Conservation (phyloP, 1,284 basidiomycete genomes). For the Phlebopus sp. region DNA sequence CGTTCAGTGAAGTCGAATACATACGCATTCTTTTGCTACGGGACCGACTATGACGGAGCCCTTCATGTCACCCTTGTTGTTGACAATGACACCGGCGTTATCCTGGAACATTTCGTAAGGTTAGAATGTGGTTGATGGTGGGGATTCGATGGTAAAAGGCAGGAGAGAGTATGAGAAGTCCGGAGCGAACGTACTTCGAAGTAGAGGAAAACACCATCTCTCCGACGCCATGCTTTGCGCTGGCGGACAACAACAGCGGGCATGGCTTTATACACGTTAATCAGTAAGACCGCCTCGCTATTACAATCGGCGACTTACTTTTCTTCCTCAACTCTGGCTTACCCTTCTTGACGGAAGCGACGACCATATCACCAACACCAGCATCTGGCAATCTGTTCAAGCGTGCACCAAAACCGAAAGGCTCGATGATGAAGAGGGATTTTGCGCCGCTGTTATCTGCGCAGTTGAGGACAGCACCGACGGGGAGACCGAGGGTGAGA, state of each 20-base stretch:
- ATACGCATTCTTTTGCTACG: conserved; percentile 92
- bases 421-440: conserved; percentile 89
- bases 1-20: conserved; percentile 31
- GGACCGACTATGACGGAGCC: conserved; percentile 98
- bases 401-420: conserved; percentile 91
- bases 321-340: conserved; percentile 99
- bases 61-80: conserved; percentile 99
- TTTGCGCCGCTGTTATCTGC: conserved; percentile 99
- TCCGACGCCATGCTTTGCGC: conserved; percentile 97
- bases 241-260: conserved; percentile 96
- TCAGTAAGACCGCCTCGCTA: conserved; percentile 9
- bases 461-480: conserved; percentile 99
- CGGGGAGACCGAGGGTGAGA: conserved; percentile 95
- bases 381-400: conserved; percentile 98
- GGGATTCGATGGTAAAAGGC: neutral
- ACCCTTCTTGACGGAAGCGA: conserved; percentile 99
- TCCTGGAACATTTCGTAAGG: conserved; percentile 47
- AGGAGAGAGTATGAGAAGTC: neutral
- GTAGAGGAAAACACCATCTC: conserved; percentile 99
- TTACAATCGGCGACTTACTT: conserved; percentile 56
- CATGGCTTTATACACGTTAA: conserved; percentile 67
- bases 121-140: neutral
- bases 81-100: conserved; percentile 96
- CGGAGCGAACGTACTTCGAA: conserved; percentile 67
- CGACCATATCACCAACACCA: conserved; percentile 98